phyloP scores from a whole-genome alignment of 2,329 filamentous ascomycete species.

The Thielaviopsis cerberus region DNA sequence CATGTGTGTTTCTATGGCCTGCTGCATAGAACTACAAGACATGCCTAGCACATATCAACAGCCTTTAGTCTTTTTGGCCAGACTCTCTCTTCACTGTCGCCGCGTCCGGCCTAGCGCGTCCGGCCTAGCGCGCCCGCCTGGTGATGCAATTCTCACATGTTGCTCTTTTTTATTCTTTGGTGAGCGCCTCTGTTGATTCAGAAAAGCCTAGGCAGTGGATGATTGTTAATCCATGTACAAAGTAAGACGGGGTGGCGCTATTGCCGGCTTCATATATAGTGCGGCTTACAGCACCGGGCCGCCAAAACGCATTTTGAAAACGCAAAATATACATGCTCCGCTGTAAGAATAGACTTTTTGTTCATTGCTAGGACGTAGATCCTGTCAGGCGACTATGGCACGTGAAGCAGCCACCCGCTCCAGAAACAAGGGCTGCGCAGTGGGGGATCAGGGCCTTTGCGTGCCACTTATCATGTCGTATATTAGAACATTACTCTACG shows the following conservation, averaged over 20 bases:
- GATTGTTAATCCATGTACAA: too few species aligned
- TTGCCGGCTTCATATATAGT: too few species aligned
- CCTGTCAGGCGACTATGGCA: not conserved
- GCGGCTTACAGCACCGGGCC: too few species aligned
- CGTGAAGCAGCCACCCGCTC: not conserved
- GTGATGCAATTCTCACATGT: not conserved
- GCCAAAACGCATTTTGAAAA: too few species aligned
- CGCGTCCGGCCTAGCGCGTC: not conserved
- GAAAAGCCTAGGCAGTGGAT: too few species aligned
- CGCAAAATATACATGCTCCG: too few species aligned
- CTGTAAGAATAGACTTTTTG: not conserved
- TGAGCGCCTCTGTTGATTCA: not conserved
- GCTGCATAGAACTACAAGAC: not conserved
- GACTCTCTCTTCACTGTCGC: not conserved
- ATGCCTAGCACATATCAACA: not conserved
- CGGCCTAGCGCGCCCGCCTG: too few species aligned
- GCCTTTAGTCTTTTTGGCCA: not conserved
- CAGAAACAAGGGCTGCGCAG: not conserved
- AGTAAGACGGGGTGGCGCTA: too few species aligned
- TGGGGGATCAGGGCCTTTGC: too few species aligned
- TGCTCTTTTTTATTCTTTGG: not conserved
- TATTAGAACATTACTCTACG: too few species aligned
- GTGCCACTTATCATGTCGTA: too few species aligned
- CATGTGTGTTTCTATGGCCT: too few species aligned
- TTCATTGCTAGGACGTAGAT: not conserved